These are phyloP conservation scores for Candida michaelii DNA, from an alignment of 805 yeast species.

Conservation along the genomic window DNA sequence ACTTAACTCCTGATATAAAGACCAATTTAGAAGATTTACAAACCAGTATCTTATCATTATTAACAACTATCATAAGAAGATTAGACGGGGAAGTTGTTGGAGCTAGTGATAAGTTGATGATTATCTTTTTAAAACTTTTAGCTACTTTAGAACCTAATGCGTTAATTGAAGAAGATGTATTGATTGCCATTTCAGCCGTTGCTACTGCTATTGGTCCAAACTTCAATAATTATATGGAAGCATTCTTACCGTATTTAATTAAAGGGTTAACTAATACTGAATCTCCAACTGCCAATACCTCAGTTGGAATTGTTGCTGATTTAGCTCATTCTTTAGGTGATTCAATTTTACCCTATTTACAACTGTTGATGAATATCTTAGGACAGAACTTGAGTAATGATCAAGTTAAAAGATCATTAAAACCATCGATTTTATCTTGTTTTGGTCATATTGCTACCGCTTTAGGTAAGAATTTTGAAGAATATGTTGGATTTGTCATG, in stretches of 20 bases:
- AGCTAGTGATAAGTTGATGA: slow-evolving; percentile 85
- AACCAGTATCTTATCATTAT: slow-evolving; percentile 70
- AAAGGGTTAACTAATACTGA: slow-evolving; percentile 81
- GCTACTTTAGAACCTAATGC: slow-evolving; percentile 57
- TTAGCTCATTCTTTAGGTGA: slow-evolving; percentile 84
- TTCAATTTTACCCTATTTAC: slow-evolving; percentile 69
- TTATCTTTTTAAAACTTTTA: slow-evolving; percentile 71
- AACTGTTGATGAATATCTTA: slow-evolving; percentile 78
- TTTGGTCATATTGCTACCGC: slow-evolving; percentile 95
- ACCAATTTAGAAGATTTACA: slow-evolving; percentile 86
- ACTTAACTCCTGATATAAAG: slow-evolving; percentile 63
- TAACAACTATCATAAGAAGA: slow-evolving; percentile 83
- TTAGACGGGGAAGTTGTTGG: slow-evolving; percentile 60
- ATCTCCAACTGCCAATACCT: slow-evolving; percentile 79
- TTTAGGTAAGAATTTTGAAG: slow-evolving; percentile 73
- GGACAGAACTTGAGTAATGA: slow-evolving; percentile 69
- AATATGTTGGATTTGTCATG: slow-evolving; percentile 79
- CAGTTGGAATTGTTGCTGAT: slow-evolving; percentile 94
- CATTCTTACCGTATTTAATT: slow-evolving; percentile 79
- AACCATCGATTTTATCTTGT: slow-evolving; percentile 86
- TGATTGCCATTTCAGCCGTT: slow-evolving; percentile 86
- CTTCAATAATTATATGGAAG: slow-evolving; percentile 74
- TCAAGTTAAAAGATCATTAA: slow-evolving; percentile 73
- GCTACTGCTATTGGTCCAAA: slow-evolving; percentile 74
- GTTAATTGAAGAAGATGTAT: slow-evolving; percentile 89